phyloP scores from a whole-genome alignment of 139 green algal species.

The Desmodesmus armatus region DNA sequence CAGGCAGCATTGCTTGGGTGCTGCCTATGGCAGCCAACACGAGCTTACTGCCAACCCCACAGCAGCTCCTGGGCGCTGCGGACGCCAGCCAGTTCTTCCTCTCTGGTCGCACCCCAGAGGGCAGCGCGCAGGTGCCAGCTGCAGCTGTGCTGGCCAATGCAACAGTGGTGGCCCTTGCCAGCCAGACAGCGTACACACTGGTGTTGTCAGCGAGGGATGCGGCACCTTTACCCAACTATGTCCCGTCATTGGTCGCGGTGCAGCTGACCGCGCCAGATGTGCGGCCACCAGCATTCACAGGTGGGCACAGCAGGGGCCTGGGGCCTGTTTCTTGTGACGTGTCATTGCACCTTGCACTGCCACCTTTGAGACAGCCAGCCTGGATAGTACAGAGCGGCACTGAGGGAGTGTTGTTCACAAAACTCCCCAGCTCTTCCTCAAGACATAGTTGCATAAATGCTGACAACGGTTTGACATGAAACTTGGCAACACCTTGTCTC shows the following conservation, averaged over 20 bases:
- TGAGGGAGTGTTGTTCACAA: no score
- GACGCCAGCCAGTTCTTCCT: background rate
- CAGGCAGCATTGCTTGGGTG: conserved; percentile 8
- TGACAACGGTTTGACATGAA: no score
- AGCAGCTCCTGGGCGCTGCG: conserved; percentile 2
- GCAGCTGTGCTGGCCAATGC: background rate
- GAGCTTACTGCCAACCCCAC: background rate
- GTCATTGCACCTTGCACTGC: background rate
- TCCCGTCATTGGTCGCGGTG: background rate
- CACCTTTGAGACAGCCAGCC: background rate
- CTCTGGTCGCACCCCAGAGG: background rate
- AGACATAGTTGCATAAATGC: no score
- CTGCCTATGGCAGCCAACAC: background rate
- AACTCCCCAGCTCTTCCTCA: no score
- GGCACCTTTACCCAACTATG: conserved; percentile 40
- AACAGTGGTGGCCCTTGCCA: background rate
- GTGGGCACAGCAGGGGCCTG: background rate
- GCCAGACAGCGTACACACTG: conserved; percentile 39
- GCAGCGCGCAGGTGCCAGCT: background rate
- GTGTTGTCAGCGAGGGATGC: conserved; percentile 34
- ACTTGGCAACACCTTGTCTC: no score
- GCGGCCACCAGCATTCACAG: conserved; percentile 45
- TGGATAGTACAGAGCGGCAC: background rate
- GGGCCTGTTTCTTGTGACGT: background rate
- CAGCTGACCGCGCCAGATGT: conserved; percentile 46